Conservation (phyloP, 1,284 basidiomycete species). For the Boletus smithii region DNA sequence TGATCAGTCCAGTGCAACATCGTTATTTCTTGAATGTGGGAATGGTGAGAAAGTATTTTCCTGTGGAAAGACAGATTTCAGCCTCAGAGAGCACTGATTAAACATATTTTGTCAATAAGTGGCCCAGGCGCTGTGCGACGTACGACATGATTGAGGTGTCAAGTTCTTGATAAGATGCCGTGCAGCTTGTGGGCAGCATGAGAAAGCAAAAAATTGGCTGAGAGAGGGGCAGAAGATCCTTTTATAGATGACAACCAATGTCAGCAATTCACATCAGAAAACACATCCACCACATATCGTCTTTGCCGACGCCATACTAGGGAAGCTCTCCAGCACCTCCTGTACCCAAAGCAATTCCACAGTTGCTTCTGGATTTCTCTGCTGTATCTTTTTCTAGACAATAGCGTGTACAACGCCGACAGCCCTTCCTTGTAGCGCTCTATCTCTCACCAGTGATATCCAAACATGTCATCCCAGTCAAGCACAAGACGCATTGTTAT, state of each 20-base stretch:
- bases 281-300: background rate
- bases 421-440: background rate
- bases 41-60: too few species aligned
- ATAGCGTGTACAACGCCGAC: background rate
- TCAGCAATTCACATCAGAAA: conserved; percentile 1
- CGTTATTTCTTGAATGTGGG: too few species aligned
- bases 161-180: background rate
- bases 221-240: conserved; percentile 1
- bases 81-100: background rate
- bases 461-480: conserved; percentile 25
- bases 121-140: too few species aligned
- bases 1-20: too few species aligned
- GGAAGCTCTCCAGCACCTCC: conserved; percentile 1
- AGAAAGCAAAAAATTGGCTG: too few species aligned
- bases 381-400: background rate
- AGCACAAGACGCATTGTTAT: conserved; percentile 26
- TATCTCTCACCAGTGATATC: background rate
- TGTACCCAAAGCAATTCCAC: background rate
- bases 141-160: too few species aligned
- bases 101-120: too few species aligned
- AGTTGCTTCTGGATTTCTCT: background rate
- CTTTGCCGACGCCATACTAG: background rate
- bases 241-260: conserved; percentile 8
- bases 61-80: background rate
- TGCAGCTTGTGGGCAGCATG: too few species aligned